Percentiles rank a stretch among this genome's conserved stretches.
Evolutionary conservation across 2,329 filamentous ascomycete genomes (phyloP).

Genomic region (Pestalotiopsis sp.): DNA sequence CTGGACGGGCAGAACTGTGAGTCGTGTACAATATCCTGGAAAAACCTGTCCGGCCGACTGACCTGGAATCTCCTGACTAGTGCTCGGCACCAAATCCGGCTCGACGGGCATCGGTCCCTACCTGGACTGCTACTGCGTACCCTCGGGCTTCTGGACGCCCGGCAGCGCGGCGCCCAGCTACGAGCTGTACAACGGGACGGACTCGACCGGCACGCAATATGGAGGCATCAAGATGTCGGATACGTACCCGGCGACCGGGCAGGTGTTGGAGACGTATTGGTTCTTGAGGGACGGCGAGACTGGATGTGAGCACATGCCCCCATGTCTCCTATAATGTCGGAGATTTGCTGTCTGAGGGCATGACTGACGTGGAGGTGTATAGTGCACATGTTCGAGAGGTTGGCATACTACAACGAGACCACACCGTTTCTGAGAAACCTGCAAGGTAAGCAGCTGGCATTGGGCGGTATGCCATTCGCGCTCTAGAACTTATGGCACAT

Average conservation of each 20-base stretch:
- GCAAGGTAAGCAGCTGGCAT: conserved; percentile 33
- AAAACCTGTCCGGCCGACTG: no score
- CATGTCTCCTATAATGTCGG: conserved; percentile 27
- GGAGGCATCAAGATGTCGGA: conserved; percentile 64
- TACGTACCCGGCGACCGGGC: conserved; percentile 58
- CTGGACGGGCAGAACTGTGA: conserved; percentile 43
- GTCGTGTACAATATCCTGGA: neutral
- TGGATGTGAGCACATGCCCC: conserved; percentile 34
- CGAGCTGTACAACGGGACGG: conserved; percentile 53
- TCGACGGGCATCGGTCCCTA: conserved; percentile 55
- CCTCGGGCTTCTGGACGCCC: conserved; percentile 61
- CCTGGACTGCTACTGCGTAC: conserved; percentile 66
- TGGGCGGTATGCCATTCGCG: conserved; percentile 3
- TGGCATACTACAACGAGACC: conserved; percentile 61
- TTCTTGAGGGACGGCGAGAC: conserved; percentile 66
- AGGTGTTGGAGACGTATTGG: conserved; percentile 66
- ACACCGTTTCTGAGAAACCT: conserved; percentile 59
- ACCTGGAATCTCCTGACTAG: neutral
- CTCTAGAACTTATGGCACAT: neutral
- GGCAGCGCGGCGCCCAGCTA: conserved; percentile 52
- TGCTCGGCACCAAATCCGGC: conserved; percentile 51
- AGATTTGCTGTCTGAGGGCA: neutral
- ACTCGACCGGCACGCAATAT: conserved; percentile 54
- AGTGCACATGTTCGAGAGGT: conserved; percentile 59
- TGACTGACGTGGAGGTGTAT: neutral